A percentile compares a stretch with the other conserved stretches of the same genome.
Conservation (phyloP, 179 eudicot genomes). For the Silene coronaria region DNA sequence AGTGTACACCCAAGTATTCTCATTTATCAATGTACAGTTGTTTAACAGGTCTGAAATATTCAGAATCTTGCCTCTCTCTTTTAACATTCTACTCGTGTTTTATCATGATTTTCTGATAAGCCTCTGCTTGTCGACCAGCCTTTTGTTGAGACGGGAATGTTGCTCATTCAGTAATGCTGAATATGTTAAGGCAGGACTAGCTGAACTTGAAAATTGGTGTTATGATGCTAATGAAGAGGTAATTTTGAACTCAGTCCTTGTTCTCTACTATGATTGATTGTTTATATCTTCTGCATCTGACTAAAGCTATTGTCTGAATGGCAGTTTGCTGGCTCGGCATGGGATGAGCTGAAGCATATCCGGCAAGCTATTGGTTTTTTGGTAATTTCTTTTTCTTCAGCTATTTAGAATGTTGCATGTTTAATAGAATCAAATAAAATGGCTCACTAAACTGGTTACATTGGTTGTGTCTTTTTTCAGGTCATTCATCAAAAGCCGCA, state of each 20-base stretch:
- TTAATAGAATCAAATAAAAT: too few species aligned
- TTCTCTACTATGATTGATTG: neutral
- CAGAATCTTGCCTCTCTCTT: constrained; percentile 6
- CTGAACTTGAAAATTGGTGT: constrained; percentile 64
- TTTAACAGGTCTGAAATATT: constrained; percentile 68
- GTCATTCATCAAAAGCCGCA: constrained; percentile 90
- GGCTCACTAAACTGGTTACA: too few species aligned
- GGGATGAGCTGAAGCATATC: constrained; percentile 92
- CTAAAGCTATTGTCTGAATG: constrained; percentile 20
- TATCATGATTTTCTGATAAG: neutral
- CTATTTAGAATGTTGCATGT: too few species aligned
- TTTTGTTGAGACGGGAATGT: constrained; percentile 58
- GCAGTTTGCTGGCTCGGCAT: constrained; percentile 80
- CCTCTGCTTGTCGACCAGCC: constrained; percentile 31
- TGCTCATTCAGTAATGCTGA: constrained; percentile 69
- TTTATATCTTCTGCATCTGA: neutral
- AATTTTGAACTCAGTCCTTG: neutral
- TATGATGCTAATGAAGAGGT: constrained; percentile 59
- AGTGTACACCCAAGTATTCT: constrained; percentile 71
- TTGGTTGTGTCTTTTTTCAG: constrained; percentile 29
- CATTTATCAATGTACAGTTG: constrained; percentile 80
- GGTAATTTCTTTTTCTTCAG: constrained; percentile 33
- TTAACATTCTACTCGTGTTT: constrained; percentile 3
- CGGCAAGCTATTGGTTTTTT: constrained; percentile 88
- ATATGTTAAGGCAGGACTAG: constrained; percentile 63